Evolutionary conservation across 306 rosid species (phyloP).

Genomic region (Acacia confusa): DNA sequence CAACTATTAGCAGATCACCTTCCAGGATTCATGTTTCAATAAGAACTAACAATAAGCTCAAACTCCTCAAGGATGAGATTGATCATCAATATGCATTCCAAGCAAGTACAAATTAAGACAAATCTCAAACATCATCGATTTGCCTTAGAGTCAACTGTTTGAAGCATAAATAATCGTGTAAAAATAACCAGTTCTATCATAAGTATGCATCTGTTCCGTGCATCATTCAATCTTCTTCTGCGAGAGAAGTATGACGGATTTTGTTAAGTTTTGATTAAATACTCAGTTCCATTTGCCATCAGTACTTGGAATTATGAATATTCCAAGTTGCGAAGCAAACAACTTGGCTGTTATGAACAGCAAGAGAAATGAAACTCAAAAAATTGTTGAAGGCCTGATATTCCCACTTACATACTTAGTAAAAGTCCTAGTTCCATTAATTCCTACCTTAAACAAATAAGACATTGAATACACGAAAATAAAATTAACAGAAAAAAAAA

Average conservation of each 20-base stretch:
- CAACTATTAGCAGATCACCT: conserved; percentile 25
- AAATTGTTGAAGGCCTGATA: not conserved
- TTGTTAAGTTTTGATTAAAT: too few species aligned
- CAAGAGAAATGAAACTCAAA: too few species aligned
- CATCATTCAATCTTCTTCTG: too few species aligned
- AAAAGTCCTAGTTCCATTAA: not conserved
- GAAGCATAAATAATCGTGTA: too few species aligned
- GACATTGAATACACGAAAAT: not conserved
- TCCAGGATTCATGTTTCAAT: not conserved
- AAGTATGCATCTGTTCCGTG: too few species aligned
- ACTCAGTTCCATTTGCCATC: too few species aligned
- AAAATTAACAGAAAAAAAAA: conserved; percentile 14
- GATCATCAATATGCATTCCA: not conserved
- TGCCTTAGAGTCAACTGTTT: too few species aligned
- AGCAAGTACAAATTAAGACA: conserved; percentile 1
- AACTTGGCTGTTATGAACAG: too few species aligned
- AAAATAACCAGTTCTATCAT: too few species aligned
- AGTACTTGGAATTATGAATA: too few species aligned
- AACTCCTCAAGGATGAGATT: not conserved
- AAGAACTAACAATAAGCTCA: not conserved
- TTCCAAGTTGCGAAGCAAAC: too few species aligned
- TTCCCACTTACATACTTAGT: not conserved
- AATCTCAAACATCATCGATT: not conserved
- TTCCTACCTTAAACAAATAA: conserved; percentile 8
- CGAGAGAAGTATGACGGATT: too few species aligned